Conservation (phyloP, 2,329 filamentous ascomycete genomes). For the Calcarisporium arbuscula region DNA sequence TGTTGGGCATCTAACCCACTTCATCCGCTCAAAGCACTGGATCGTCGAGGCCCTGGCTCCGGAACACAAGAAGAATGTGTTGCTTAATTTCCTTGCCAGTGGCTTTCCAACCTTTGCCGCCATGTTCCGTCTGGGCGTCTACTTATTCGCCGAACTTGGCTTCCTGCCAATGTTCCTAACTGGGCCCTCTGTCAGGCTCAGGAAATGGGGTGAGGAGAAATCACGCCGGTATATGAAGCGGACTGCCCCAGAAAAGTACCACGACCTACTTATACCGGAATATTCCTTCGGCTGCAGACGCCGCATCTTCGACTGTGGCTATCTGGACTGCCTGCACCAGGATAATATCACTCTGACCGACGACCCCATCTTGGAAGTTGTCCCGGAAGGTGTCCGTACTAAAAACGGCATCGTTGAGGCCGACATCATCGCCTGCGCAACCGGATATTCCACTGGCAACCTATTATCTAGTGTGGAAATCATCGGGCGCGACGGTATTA, state of each 20-base stretch:
- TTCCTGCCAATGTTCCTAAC: conserved; percentile 36
- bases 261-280: conserved; percentile 54
- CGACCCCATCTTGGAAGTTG: conserved; percentile 40
- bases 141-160: conserved; percentile 26
- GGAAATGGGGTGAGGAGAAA: too few relatives aligned
- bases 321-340: conserved; percentile 45
- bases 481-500: conserved; percentile 41
- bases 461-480: conserved; percentile 49
- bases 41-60: conserved; percentile 26
- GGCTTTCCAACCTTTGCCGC: conserved; percentile 38
- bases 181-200: conserved; percentile 22
- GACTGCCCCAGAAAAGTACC: conserved; percentile 51
- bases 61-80: conserved; percentile 8
- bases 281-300: conserved; percentile 59
- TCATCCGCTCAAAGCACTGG: conserved; percentile 38
- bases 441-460: conserved; percentile 51
- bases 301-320: conserved; percentile 52
- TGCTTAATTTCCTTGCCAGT: conserved; percentile 28
- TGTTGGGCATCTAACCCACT: conserved; percentile 31
- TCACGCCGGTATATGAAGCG: conserved; percentile 34
- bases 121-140: conserved; percentile 37
- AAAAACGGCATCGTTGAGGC: conserved; percentile 37
- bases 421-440: conserved; percentile 56
- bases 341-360: conserved; percentile 41
- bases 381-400: conserved; percentile 31